A percentile compares a stretch with the other conserved stretches of the same genome.
These are phyloP conservation scores for Phaeosphaeriaceae sp. DNA, from an alignment of 2,329 filamentous ascomycete species.

Conservation along the genomic window DNA sequence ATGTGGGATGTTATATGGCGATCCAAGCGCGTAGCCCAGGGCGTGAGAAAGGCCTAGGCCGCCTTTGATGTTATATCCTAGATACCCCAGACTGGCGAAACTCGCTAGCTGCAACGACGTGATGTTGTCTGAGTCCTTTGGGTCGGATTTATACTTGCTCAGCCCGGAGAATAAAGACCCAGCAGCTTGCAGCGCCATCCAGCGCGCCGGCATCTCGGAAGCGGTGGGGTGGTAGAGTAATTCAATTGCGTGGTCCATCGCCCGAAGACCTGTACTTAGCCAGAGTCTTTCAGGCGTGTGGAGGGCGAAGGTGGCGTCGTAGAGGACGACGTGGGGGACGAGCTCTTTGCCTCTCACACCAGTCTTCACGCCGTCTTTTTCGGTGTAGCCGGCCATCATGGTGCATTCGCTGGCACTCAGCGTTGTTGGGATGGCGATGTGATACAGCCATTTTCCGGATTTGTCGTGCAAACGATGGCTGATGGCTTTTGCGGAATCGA, in stretches of 20 bases:
- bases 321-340: slow-evolving; percentile 59
- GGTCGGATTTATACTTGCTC: slow-evolving; percentile 54
- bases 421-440: slow-evolving; percentile 50
- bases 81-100: slow-evolving; percentile 59
- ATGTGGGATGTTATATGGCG: slow-evolving; percentile 63
- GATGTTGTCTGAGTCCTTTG: slow-evolving; percentile 56
- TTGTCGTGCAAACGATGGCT: slow-evolving; percentile 44
- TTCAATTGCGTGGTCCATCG: slow-evolving; percentile 64
- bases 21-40: slow-evolving; percentile 61
- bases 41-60: slow-evolving; percentile 57
- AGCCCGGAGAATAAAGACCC: slow-evolving; percentile 57
- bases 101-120: slow-evolving; percentile 61
- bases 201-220: slow-evolving; percentile 59
- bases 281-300: slow-evolving; percentile 60
- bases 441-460: slow-evolving; percentile 43
- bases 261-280: slow-evolving; percentile 60
- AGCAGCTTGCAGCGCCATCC: slow-evolving; percentile 55
- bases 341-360: slow-evolving; percentile 53
- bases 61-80: slow-evolving; percentile 60
- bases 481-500: slow-evolving; percentile 56
- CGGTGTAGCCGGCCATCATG: slow-evolving; percentile 60
- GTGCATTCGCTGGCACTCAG: slow-evolving; percentile 63
- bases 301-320: slow-evolving; percentile 59
- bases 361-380: slow-evolving; percentile 58
- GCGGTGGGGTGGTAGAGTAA: slow-evolving; percentile 60